phyloP scores from a whole-genome alignment of 768 basidiomycete genomes.

The Boletus pseudo-olivaceus region DNA sequence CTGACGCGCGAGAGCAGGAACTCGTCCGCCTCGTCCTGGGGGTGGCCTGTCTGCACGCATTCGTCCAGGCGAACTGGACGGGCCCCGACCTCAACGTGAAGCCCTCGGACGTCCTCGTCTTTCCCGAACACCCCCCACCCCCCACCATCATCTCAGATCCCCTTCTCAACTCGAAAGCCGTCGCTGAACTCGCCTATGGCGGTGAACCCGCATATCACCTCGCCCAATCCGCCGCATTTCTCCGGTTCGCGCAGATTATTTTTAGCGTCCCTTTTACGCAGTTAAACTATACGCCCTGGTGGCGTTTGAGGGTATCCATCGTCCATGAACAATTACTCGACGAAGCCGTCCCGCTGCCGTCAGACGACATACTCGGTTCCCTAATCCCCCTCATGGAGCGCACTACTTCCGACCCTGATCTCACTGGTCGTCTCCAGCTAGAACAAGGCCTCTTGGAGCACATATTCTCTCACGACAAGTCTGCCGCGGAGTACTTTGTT shows the following conservation, averaged over 20 bases:
- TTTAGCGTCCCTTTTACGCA: conserved; percentile 50
- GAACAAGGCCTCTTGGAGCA: conserved; percentile 83
- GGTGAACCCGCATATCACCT: conserved; percentile 98
- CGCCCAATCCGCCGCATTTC: conserved; percentile 59
- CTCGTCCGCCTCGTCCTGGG: conserved; percentile 60
- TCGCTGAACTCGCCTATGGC: conserved; percentile 72
- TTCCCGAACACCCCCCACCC: conserved; percentile 28
- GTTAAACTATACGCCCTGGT: conserved; percentile 62
- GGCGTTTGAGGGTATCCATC: conserved; percentile 71
- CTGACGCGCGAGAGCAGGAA: conserved; percentile 45
- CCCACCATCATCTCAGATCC: conserved; percentile 37
- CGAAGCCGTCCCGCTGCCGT: conserved; percentile 65
- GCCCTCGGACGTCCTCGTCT: conserved; percentile 38
- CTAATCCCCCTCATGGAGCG: conserved; percentile 40
- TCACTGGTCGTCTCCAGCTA: conserved; percentile 63
- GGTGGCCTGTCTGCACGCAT: conserved; percentile 82
- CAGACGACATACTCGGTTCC: conserved; percentile 37
- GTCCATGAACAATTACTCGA: conserved; percentile 78
- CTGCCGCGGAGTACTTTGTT: conserved; percentile 74
- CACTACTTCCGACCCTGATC: conserved; percentile 53
- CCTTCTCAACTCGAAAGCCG: conserved; percentile 58
- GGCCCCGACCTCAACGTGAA: conserved; percentile 77
- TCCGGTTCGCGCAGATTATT: conserved; percentile 73
- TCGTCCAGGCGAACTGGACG: conserved; percentile 94
- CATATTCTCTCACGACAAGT: conserved; percentile 67